Evolutionary conservation across 1,139 yeast species (phyloP).

Genomic region (Suhomyces bribrorum): DNA sequence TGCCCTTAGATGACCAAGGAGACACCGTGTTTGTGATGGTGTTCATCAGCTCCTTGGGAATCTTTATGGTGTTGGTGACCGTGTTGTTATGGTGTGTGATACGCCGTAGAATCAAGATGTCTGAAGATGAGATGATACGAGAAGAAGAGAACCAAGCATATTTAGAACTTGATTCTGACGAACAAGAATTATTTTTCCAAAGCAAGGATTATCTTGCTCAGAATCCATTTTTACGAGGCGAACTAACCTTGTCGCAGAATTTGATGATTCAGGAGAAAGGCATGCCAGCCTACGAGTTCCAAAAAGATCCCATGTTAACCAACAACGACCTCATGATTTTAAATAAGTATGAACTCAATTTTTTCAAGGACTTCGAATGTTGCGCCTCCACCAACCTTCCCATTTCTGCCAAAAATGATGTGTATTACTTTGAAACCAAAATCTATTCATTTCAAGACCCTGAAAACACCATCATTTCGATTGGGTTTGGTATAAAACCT

Average conservation of each 20-base stretch:
- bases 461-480: constrained; percentile 41
- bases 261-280: constrained; percentile 87
- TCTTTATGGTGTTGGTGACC: constrained; percentile 7
- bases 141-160: constrained; percentile 65
- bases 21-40: constrained; percentile 5
- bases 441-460: constrained; percentile 58
- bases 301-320: constrained; percentile 63
- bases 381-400: constrained; percentile 86
- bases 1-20: neutral
- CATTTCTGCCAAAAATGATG: constrained; percentile 80
- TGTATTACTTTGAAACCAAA: constrained; percentile 87
- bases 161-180: constrained; percentile 64
- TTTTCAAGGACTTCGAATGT: constrained; percentile 68
- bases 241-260: constrained; percentile 49
- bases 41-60: constrained; percentile 5
- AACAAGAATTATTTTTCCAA: constrained; percentile 77
- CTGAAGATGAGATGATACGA: constrained; percentile 59
- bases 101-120: constrained; percentile 15
- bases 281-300: constrained; percentile 89
- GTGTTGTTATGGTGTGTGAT: constrained; percentile 10
- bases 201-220: constrained; percentile 58
- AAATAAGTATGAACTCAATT: constrained; percentile 76
- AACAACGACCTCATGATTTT: constrained; percentile 63
- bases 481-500: constrained; percentile 53
- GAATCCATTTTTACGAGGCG: constrained; percentile 55